Evolutionary conservation across 306 rosid genomes (phyloP).

Genomic region (Cucumis cinereus): DNA sequence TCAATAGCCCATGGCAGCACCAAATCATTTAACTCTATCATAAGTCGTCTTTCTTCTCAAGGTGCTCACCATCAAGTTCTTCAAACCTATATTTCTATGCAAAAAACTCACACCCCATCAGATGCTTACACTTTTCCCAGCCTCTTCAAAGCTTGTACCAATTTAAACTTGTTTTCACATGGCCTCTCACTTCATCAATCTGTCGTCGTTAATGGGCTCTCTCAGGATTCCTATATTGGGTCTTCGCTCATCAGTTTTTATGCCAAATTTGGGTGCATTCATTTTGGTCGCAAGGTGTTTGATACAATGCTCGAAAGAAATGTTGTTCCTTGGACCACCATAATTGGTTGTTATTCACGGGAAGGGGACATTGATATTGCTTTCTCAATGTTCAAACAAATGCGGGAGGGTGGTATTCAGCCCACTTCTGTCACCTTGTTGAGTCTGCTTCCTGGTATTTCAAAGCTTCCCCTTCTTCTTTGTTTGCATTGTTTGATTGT

Average conservation of each 20-base stretch:
- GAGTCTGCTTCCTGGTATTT: not conserved
- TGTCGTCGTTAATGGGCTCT: slow-evolving; percentile 9
- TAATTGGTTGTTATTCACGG: slow-evolving; percentile 10
- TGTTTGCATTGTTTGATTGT: slow-evolving; percentile 8
- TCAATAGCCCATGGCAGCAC: not conserved
- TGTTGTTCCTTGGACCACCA: slow-evolving; percentile 16
- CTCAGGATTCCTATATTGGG: slow-evolving; percentile 8
- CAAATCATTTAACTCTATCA: slow-evolving; percentile 2
- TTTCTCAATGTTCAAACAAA: slow-evolving; percentile 3
- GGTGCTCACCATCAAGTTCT: slow-evolving; percentile 10
- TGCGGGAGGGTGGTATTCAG: slow-evolving; percentile 6
- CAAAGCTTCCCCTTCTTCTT: slow-evolving; percentile 9
- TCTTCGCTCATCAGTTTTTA: slow-evolving; percentile 13
- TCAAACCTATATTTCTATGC: slow-evolving; percentile 2
- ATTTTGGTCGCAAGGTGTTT: slow-evolving; percentile 6
- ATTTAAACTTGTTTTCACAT: not conserved
- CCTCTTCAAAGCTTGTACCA: slow-evolving; percentile 13
- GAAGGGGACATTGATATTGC: not conserved
- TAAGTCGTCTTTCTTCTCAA: slow-evolving; percentile 9
- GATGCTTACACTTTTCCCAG: slow-evolving; percentile 12
- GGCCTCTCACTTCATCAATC: slow-evolving; percentile 10
- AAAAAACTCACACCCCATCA: not conserved
- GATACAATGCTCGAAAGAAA: slow-evolving; percentile 14
- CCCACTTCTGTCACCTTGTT: slow-evolving; percentile 11
- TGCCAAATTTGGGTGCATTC: slow-evolving; percentile 4